Evolutionary conservation across 129 eudicot genomes (phyloP).

Genomic region (Chrysanthemum makinoi): DNA sequence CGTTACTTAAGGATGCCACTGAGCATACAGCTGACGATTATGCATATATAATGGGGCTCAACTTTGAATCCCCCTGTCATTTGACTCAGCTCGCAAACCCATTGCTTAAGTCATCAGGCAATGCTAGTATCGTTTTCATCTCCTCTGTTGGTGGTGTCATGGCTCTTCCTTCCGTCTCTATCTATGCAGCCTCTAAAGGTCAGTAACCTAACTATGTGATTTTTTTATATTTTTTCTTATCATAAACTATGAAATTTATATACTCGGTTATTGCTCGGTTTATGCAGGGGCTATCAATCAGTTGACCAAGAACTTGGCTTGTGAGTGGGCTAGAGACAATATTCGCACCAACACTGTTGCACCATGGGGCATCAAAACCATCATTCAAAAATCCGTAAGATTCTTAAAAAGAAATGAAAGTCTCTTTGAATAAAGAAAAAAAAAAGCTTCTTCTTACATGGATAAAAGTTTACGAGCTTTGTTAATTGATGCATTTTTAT

Average conservation of each 20-base stretch:
- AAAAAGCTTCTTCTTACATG: neutral
- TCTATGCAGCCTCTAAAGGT: conserved; percentile 76
- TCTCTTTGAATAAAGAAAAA: neutral
- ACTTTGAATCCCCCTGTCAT: conserved; percentile 64
- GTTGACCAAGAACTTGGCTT: conserved; percentile 55
- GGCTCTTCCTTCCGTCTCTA: conserved; percentile 57
- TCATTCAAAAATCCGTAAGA: conserved; percentile 28
- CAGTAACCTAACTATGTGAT: neutral
- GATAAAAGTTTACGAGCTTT: neutral
- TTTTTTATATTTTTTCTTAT: neutral
- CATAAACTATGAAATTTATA: neutral
- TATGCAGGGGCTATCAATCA: conserved; percentile 57
- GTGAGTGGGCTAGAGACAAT: conserved; percentile 67
- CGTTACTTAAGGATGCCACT: conserved; percentile 40
- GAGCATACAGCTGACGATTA: conserved; percentile 45
- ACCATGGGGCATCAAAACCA: conserved; percentile 56
- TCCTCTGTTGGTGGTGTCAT: conserved; percentile 64
- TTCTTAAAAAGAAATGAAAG: neutral
- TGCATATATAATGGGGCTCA: conserved; percentile 42
- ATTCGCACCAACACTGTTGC: conserved; percentile 57
- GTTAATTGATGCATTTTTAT: neutral
- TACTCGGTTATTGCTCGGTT: neutral
- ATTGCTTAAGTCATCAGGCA: conserved; percentile 61
- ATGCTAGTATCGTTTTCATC: conserved; percentile 57
- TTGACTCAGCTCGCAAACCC: conserved; percentile 60